Evolutionary conservation across 1,284 basidiomycete genomes (phyloP).

Genomic region (Pseudozyma thailandica): DNA sequence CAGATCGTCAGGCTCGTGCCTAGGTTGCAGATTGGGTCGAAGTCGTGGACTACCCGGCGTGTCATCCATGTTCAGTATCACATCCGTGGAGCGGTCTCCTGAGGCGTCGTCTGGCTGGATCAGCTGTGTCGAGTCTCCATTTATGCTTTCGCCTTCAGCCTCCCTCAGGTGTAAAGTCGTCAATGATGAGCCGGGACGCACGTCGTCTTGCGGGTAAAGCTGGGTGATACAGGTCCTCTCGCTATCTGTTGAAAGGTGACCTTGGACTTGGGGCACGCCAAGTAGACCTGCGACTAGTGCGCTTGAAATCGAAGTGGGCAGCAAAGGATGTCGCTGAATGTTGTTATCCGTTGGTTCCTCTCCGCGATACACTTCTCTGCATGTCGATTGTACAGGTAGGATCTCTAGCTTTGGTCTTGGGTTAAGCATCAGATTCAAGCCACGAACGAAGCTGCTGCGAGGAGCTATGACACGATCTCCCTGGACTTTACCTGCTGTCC

Average conservation of each 20-base stretch:
- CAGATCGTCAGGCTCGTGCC: constrained; percentile 9
- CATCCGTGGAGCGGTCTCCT: background rate
- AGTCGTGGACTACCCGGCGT: constrained; percentile 26
- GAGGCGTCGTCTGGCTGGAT: background rate
- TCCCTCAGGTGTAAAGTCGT: background rate
- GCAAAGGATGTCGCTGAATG: background rate
- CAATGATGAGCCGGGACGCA: background rate
- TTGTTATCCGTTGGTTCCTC: background rate
- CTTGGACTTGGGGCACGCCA: background rate
- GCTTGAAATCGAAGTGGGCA: background rate
- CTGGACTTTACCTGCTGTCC: constrained; percentile 30
- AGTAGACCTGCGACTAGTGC: constrained; percentile 16
- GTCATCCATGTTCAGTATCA: constrained; percentile 27
- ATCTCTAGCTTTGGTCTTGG: constrained; percentile 43
- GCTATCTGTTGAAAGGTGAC: constrained; percentile 1
- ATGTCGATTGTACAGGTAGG: constrained; percentile 9
- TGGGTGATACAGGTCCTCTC: constrained; percentile 17
- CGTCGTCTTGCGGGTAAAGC: background rate
- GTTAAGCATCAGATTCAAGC: constrained; percentile 33
- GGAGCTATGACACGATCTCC: constrained; percentile 38
- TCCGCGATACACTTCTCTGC: background rate
- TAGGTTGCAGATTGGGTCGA: background rate
- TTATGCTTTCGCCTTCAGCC: background rate
- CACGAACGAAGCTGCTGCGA: constrained; percentile 31
- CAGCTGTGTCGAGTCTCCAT: background rate